phyloP scores from a whole-genome alignment of 148 eudicot genomes.

The Beta vulgaris region DNA sequence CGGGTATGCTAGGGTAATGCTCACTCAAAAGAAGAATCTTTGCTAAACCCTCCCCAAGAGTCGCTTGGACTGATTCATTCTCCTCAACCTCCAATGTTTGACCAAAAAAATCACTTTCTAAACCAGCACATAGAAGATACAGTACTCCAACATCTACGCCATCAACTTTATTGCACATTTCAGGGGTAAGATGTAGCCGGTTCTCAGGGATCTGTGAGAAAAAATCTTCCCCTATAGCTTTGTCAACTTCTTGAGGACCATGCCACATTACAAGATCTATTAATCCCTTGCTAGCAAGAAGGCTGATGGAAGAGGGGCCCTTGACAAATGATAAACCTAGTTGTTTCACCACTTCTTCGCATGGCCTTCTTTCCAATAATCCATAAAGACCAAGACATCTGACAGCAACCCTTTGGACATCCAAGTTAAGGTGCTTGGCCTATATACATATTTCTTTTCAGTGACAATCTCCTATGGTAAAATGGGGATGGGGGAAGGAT shows the following conservation, averaged over 20 bases:
- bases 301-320: conserved; percentile 55
- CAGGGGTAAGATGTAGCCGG: conserved; percentile 20
- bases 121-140: conserved; percentile 56
- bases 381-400: conserved; percentile 94
- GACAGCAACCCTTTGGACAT: conserved; percentile 84
- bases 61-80: conserved; percentile 63
- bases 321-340: conserved; percentile 61
- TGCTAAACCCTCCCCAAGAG: conserved; percentile 92
- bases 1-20: conserved; percentile 58
- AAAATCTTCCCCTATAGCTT: conserved; percentile 51
- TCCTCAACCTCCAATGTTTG: conserved; percentile 42
- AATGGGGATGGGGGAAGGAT: neutral
- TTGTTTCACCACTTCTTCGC: conserved; percentile 66
- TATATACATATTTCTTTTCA: conserved; percentile 35
- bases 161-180: conserved; percentile 34
- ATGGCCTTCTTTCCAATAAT: conserved; percentile 66
- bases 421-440: conserved; percentile 84
- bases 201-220: conserved; percentile 38
- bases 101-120: conserved; percentile 43
- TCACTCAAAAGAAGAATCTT: conserved; percentile 90
- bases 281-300: conserved; percentile 78
- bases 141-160: conserved; percentile 52
- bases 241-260: conserved; percentile 80
- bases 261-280: conserved; percentile 92
- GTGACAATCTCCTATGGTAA: neutral